Conservation (phyloP, 768 basidiomycete genomes). For the Phylloporus arenicola region DNA sequence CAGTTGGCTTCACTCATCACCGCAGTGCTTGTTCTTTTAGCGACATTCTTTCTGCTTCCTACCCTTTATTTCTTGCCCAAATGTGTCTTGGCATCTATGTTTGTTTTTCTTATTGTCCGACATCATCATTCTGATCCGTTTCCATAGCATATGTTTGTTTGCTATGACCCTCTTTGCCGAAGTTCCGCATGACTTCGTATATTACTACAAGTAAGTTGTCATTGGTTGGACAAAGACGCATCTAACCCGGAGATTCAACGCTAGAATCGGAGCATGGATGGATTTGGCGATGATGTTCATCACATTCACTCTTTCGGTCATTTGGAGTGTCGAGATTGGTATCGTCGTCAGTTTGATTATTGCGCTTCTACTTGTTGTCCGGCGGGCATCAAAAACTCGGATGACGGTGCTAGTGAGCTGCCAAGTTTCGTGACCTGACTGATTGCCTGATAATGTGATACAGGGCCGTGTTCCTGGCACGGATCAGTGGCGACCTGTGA, state of each 20-base stretch:
- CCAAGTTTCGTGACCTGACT: background rate
- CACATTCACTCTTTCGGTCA: slow-evolving; percentile 81
- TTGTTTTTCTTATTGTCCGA: slow-evolving; percentile 1
- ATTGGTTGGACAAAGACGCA: background rate
- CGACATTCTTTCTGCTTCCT: slow-evolving; percentile 87
- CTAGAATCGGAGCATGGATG: slow-evolving; percentile 83
- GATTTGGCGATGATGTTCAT: slow-evolving; percentile 83
- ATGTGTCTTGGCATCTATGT: slow-evolving; percentile 87
- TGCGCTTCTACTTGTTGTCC: slow-evolving; percentile 84
- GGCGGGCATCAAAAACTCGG: slow-evolving; percentile 79
- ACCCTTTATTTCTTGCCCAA: slow-evolving; percentile 84
- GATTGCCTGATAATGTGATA: background rate
- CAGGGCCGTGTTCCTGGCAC: slow-evolving; percentile 88
- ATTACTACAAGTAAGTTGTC: slow-evolving; percentile 68
- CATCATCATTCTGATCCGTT: slow-evolving; percentile 2
- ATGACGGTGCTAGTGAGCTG: slow-evolving; percentile 78
- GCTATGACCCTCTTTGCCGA: slow-evolving; percentile 81
- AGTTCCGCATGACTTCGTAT: slow-evolving; percentile 80
- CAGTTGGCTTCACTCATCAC: slow-evolving; percentile 86
- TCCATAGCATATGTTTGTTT: slow-evolving; percentile 69
- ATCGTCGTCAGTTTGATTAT: slow-evolving; percentile 85
- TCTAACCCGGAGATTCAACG: background rate
- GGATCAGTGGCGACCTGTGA: slow-evolving; percentile 83
- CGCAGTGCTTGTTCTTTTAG: slow-evolving; percentile 66
- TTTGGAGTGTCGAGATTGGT: slow-evolving; percentile 91